Evolutionary conservation across 129 eudicot species (phyloP).

Genomic region (Oenanthe sinensis): DNA sequence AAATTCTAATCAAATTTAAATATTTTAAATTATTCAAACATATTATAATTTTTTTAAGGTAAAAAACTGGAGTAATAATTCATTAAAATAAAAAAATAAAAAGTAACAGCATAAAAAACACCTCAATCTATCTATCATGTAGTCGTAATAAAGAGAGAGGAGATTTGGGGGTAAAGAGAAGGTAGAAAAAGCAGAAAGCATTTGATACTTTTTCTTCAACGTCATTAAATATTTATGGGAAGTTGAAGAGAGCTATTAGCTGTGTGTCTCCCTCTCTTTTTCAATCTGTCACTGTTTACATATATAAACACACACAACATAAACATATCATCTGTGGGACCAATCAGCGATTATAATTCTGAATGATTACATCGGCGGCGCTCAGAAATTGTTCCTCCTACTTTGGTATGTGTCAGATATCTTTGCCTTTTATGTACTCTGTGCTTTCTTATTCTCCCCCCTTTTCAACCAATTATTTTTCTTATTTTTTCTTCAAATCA

Average conservation of each 20-base stretch:
- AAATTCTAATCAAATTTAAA: no score
- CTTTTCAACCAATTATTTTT: no score
- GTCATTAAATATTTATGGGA: background rate
- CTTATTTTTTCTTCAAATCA: no score
- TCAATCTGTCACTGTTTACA: constrained; percentile 4
- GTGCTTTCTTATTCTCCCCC: background rate
- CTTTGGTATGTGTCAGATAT: constrained; percentile 15
- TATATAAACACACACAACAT: background rate
- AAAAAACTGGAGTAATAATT: no score
- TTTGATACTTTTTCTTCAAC: background rate
- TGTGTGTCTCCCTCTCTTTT: constrained; percentile 10
- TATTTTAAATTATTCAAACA: no score
- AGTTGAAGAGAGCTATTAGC: constrained; percentile 8
- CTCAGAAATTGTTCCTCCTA: constrained; percentile 32
- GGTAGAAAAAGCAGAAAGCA: background rate
- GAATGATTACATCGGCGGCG: constrained; percentile 42
- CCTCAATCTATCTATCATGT: background rate
- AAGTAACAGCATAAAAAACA: background rate
- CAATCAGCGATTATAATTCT: background rate
- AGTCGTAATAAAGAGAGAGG: constrained; percentile 5
- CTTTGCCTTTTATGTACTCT: background rate
- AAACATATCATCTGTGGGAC: background rate
- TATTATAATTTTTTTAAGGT: no score
- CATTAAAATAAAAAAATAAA: no score
- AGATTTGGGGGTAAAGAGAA: constrained; percentile 6